Conservation (phyloP, 345 rosid species). For the Eucalyptus erythrocorys region DNA sequence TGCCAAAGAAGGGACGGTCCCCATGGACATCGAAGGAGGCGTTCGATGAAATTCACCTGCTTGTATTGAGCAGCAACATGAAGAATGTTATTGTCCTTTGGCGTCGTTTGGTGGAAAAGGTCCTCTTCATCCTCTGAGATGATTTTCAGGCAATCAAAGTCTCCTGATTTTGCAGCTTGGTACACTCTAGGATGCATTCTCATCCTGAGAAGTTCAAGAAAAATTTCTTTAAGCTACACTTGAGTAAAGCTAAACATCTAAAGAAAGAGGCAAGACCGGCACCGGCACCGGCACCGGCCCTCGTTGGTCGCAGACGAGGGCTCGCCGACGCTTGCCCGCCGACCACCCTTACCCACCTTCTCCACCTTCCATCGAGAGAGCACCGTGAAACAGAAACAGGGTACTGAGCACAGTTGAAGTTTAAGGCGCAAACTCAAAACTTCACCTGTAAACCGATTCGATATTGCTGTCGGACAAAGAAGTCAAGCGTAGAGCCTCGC, state of each 20-base stretch:
- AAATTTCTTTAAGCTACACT: not conserved
- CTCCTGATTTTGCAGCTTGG: not conserved
- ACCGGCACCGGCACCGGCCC: not conserved
- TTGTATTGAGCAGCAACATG: not conserved
- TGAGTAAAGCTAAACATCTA: not conserved
- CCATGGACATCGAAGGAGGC: not conserved
- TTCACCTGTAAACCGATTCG: not conserved
- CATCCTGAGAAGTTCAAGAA: not conserved
- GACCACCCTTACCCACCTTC: not conserved
- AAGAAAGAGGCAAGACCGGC: not conserved
- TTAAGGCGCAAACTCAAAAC: not conserved
- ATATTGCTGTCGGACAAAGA: not conserved
- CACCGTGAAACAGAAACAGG: not conserved
- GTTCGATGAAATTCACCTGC: not conserved
- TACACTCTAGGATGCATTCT: not conserved
- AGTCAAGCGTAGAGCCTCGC: not conserved
- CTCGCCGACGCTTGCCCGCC: not conserved
- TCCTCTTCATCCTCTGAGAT: not conserved
- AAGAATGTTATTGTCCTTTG: not conserved
- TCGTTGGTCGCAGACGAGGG: not conserved
- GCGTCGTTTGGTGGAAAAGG: not conserved
- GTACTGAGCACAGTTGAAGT: not conserved
- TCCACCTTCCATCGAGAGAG: not conserved
- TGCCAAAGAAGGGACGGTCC: not conserved
- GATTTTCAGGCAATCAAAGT: not conserved